These are phyloP conservation scores for Ilyonectria destructans DNA, from an alignment of 2,329 filamentous ascomycete species.

Conservation along the genomic window DNA sequence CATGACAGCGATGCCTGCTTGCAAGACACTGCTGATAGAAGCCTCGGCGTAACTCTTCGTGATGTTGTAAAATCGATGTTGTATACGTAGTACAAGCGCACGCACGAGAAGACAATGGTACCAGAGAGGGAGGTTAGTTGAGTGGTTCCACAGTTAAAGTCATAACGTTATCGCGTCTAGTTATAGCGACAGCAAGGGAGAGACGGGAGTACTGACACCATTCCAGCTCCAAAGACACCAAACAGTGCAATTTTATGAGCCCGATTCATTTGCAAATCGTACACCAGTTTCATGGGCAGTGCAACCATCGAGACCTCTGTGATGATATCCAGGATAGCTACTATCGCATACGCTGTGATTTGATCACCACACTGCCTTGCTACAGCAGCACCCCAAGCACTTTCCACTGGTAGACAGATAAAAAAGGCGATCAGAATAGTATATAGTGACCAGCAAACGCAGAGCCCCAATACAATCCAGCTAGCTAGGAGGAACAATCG, in stretches of 20 bases:
- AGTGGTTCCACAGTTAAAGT: not conserved
- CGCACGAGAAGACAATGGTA: conserved; percentile 34
- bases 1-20: conserved; percentile 30
- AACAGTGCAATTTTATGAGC: conserved; percentile 29
- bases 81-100: conserved; percentile 32
- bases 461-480: conserved; percentile 13
- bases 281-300: conserved; percentile 24
- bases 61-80: conserved; percentile 34
- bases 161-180: too few relatives aligned
- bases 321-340: conserved; percentile 25
- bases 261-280: conserved; percentile 23
- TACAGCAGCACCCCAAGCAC: conserved; percentile 24
- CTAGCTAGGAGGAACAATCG: conserved; percentile 15
- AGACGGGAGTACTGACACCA: conserved; percentile 12
- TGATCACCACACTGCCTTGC: conserved; percentile 19
- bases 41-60: conserved; percentile 25
- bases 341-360: conserved; percentile 16
- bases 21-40: conserved; percentile 27
- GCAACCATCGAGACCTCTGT: conserved; percentile 23
- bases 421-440: conserved; percentile 27
- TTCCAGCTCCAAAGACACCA: conserved; percentile 27
- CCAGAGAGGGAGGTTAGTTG: not conserved
- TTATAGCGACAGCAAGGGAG: not conserved
- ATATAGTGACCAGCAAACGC: conserved; percentile 25
- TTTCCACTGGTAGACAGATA: conserved; percentile 23